Evolutionary conservation across 2,329 filamentous ascomycete genomes (phyloP), one percentile per base, ranked within the genome.

Genomic region (Fusarium drepaniforme): DNA sequence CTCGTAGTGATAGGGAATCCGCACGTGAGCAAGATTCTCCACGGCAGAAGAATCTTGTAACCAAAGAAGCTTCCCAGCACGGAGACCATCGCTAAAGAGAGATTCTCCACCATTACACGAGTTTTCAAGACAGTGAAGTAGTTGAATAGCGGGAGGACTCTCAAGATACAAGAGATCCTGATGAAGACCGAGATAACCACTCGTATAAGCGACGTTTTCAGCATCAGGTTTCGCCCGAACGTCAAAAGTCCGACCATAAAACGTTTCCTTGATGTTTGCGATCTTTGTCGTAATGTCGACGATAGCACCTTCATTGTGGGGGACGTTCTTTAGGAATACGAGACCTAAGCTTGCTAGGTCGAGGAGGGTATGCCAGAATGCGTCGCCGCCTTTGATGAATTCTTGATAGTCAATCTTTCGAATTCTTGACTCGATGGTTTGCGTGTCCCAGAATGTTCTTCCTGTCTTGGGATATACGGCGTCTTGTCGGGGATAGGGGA

Each of bases 151-250:
- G 0, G 96, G 96, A 4, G 94, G 91, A 61, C 94, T 90, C 16
- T 89, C 85, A 83, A 97, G 93, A 84, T 98, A 98, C 66, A 98
- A 88, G 46, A 98, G 88, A 81, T 98, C 97, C 90, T 98, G 97
- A 84, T 99, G 97, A 58, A 98, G 91, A 18, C 94, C 94, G 2
- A 98, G 90, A 79, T 92, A 92, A 59, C 92, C 89, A 79, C 90
- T 92, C 1, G 96, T 98, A 84, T 98, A 95, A 12, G 97, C 96
- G 5, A 98, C 94, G 81, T 98, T 98, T 80, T 96, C 95, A 28
- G 96, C 94, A 66, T 94, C 83, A 2, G 93, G 77, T 64, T 97
- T 93, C 5, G 92, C 94, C 64, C 91, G 90, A 15, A 98, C 96
- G 82, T 98, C 93, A 91, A 96, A 98, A 0, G 95, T 97, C 76